Conservation (phyloP, 2,329 filamentous ascomycete species). For the Akanthomyces dipterigenus region DNA sequence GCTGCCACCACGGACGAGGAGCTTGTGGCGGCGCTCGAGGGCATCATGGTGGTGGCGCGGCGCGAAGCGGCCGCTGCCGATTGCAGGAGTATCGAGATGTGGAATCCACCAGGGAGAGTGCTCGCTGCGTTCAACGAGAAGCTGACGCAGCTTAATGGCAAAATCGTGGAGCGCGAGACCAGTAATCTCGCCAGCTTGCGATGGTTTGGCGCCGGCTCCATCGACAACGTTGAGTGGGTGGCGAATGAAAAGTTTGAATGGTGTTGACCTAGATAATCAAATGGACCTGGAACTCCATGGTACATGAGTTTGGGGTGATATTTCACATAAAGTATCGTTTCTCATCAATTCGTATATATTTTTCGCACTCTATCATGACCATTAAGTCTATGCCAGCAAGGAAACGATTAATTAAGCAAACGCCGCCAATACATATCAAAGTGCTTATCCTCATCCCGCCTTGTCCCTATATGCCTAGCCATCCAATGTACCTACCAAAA, state of each 20-base stretch:
- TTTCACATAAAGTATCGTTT: background rate
- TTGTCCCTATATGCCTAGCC: background rate
- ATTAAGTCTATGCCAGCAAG: conserved; percentile 10
- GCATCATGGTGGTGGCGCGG: conserved; percentile 61
- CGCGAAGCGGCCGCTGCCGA: conserved; percentile 65
- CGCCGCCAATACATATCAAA: conserved; percentile 10
- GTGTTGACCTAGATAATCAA: conserved; percentile 57
- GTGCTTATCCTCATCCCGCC: background rate
- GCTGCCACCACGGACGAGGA: conserved; percentile 30
- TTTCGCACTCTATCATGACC: conserved; percentile 11
- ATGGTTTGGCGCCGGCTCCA: conserved; percentile 57
- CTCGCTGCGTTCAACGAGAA: conserved; percentile 36
- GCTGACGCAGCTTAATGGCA: conserved; percentile 39
- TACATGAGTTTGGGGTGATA: background rate
- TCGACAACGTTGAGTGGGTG: conserved; percentile 59
- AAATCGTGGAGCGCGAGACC: conserved; percentile 49
- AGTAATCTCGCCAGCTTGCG: conserved; percentile 65
- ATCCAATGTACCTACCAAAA: background rate
- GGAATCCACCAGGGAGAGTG: conserved; percentile 66
- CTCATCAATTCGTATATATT: conserved; percentile 12
- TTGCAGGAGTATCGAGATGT: conserved; percentile 65
- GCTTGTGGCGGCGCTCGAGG: conserved; percentile 48
- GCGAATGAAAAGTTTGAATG: conserved; percentile 73
- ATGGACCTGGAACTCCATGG: too few species aligned
- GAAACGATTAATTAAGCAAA: conserved; percentile 8